phyloP scores from a whole-genome alignment of 2,329 filamentous ascomycete genomes.

The Epichloe gansuensis region DNA sequence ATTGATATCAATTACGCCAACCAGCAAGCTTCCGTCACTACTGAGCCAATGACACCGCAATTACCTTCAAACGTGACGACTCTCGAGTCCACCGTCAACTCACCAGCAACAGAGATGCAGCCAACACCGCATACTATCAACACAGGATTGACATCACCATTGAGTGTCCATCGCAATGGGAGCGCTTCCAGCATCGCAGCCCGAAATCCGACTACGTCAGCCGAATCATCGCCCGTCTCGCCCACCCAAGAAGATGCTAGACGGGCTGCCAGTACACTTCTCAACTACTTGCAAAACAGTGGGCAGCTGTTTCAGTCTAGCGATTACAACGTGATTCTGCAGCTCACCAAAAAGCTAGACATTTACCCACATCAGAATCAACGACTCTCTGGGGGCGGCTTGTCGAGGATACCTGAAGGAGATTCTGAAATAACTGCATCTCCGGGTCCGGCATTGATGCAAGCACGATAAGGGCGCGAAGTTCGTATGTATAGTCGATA shows the following conservation, averaged over 20 bases:
- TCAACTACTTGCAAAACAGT: slow-evolving; percentile 63
- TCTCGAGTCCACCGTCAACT: slow-evolving; percentile 39
- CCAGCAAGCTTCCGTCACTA: slow-evolving; percentile 15
- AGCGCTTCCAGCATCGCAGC: slow-evolving; percentile 23
- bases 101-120: slow-evolving; percentile 34
- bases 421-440: slow-evolving; percentile 33
- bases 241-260: slow-evolving; percentile 79
- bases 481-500: background rate
- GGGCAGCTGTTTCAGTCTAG: slow-evolving; percentile 56
- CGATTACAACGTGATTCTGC: slow-evolving; percentile 66
- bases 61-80: slow-evolving; percentile 33
- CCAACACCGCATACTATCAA: slow-evolving; percentile 31
- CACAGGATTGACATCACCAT: slow-evolving; percentile 27
- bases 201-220: slow-evolving; percentile 15
- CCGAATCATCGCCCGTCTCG: slow-evolving; percentile 47
- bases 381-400: slow-evolving; percentile 29
- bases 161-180: slow-evolving; percentile 20
- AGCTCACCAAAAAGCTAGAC: slow-evolving; percentile 75
- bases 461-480: slow-evolving; percentile 13
- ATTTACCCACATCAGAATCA: slow-evolving; percentile 40
- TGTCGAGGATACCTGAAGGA: slow-evolving; percentile 45
- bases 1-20: slow-evolving; percentile 48
- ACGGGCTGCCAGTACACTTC: slow-evolving; percentile 65
- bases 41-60: slow-evolving; percentile 37
- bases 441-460: slow-evolving; percentile 16